These are phyloP conservation scores for Elymus sibiricus DNA, from an alignment of 176 grass and related monocot genomes.

Conservation along the genomic window DNA sequence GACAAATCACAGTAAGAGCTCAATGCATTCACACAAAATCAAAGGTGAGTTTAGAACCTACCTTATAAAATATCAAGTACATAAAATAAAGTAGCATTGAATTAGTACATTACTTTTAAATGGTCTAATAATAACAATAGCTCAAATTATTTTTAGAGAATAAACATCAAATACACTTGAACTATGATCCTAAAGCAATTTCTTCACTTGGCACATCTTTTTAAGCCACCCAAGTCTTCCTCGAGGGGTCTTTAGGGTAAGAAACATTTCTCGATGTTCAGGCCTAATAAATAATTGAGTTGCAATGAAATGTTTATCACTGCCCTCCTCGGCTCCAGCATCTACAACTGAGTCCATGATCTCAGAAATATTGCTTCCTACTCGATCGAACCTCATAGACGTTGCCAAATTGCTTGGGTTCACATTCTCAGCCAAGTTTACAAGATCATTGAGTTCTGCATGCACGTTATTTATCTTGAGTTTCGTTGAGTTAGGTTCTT, in stretches of 20 bases:
- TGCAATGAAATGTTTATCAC: conserved; percentile 12
- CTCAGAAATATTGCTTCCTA: conserved; percentile 1
- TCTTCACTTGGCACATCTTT: too few relatives aligned
- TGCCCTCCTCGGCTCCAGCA: conserved; percentile 12
- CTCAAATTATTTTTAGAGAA: background rate
- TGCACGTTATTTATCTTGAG: background rate
- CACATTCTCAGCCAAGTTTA: background rate
- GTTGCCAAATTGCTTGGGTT: background rate
- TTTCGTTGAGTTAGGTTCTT: background rate
- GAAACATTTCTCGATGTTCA: conserved; percentile 20
- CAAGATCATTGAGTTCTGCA: too few relatives aligned
- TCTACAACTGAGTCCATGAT: conserved; percentile 14
- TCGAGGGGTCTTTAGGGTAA: too few relatives aligned
- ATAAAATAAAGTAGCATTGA: background rate
- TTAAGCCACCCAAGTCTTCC: too few relatives aligned
- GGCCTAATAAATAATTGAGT: conserved; percentile 4
- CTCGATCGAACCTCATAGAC: background rate
- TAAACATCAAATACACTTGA: too few relatives aligned
- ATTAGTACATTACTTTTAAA: background rate
- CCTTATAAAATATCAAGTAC: background rate
- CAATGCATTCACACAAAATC: too few relatives aligned
- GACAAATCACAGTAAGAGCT: too few relatives aligned
- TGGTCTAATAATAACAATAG: background rate
- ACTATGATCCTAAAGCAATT: too few relatives aligned
- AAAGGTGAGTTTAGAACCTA: too few relatives aligned